A percentile compares a stretch with the other conserved stretches of the same genome.
These are phyloP conservation scores for Pharnaceum exiguum DNA, from an alignment of 148 eudicot species.

Conservation along the genomic window DNA sequence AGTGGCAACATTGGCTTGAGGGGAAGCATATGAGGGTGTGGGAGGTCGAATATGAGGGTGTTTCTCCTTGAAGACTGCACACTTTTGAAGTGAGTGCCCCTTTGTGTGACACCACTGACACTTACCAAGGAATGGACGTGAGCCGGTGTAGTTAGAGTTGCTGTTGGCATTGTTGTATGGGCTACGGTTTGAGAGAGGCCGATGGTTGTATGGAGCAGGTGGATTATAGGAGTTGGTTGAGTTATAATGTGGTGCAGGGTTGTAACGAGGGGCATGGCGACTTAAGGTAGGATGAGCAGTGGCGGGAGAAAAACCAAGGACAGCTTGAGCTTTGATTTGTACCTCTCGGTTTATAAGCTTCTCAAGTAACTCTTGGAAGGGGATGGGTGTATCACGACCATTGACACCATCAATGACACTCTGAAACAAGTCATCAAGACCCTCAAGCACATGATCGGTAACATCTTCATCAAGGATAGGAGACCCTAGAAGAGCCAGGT, in stretches of 20 bases:
- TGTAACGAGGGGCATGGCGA: background rate
- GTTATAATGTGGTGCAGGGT: no score
- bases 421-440: background rate
- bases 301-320: no score
- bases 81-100: background rate
- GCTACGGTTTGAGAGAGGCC: background rate
- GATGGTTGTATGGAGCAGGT: background rate
- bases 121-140: background rate
- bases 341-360: background rate
- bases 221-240: background rate
- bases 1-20: background rate
- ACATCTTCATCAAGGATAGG: background rate
- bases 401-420: background rate
- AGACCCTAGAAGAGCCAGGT: background rate
- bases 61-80: background rate
- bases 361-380: constrained; percentile 12
- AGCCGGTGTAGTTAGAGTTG: background rate
- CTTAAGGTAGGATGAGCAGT: background rate
- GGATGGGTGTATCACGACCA: background rate
- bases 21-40: background rate
- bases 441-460: background rate
- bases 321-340: background rate
- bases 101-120: background rate
- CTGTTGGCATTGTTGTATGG: background rate
- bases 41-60: background rate